Base-by-base conservation (phyloP, 345 rosid species). In the Alliaria petiolata region DNA sequence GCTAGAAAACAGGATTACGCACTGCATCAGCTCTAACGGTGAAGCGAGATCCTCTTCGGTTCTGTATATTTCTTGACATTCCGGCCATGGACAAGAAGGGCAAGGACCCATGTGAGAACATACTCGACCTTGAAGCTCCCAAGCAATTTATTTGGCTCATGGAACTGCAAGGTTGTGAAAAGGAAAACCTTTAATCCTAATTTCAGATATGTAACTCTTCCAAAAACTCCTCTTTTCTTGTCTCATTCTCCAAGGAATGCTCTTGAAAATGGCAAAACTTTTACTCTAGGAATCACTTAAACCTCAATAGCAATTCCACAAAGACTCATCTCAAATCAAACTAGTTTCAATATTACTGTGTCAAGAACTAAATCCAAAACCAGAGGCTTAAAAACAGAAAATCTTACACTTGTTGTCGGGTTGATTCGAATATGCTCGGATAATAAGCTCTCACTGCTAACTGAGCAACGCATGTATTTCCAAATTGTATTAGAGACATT, bases 401-500 rank as follows among this genome's bases (percentile, higher is more conserved):
- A 6, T 52, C 36, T 67, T 74, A 87, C 95, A 82, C 56, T 8
- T 59, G 75, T 26, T 75, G 84, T 14, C 69, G 73, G 4, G 68
- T 9, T 47, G 71, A 45, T 8, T 81, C 47, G 25, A 60, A 14
- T 82, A 75, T 76, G 62, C 40, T 82, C 0, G 71, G 80, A 7
- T 69, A 38, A 78, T 68, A 79, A 70, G 87, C 83, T 70, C 76
- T 77, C n/a, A 81, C 45, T 28, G 72, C 36, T 26, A 73, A 75
- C 62, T 80, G 98, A 75, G 95, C 80, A 62, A 86, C 84, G 28
- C 81, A 83, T 9, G 92, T 76, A 66, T 80, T 88, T 80, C 93
- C 96, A 80, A 79, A 89, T 62, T 88, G 90, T 81, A 84, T 60
- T 26, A 87, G 67, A 58, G 96, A 97, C 98, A 93, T 90, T 33